phyloP scores from a whole-genome alignment of 1,139 yeast genomes.

The Hyphopichia pseudoburtonii region DNA sequence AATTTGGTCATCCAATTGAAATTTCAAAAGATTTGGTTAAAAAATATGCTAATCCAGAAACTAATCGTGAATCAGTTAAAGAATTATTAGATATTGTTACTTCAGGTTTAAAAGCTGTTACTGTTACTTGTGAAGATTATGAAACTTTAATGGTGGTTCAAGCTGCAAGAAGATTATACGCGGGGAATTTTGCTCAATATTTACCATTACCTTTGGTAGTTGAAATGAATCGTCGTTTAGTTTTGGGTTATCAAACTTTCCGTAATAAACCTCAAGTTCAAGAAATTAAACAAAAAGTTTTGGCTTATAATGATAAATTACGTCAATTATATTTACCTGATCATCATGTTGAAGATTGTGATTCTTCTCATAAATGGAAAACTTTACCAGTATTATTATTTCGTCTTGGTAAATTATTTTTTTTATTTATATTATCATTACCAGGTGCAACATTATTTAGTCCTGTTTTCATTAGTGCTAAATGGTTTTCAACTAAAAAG shows the following conservation, averaged over 20 bases:
- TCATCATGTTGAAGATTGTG: constrained; percentile 79
- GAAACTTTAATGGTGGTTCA: constrained; percentile 91
- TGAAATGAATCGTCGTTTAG: constrained; percentile 85
- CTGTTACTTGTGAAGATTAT: constrained; percentile 89
- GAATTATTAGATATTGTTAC: constrained; percentile 70
- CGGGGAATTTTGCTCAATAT: constrained; percentile 65
- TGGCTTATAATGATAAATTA: constrained; percentile 66
- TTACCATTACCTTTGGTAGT: constrained; percentile 81
- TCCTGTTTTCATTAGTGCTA: constrained; percentile 83
- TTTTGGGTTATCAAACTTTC: constrained; percentile 73
- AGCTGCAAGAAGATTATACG: constrained; percentile 87
- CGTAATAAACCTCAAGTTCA: constrained; percentile 71
- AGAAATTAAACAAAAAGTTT: constrained; percentile 58
- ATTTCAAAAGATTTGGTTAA: constrained; percentile 63
- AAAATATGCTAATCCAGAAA: constrained; percentile 62
- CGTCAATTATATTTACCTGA: constrained; percentile 77
- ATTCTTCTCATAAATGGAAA: constrained; percentile 43
- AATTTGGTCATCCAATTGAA: constrained; percentile 87
- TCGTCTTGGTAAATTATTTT: constrained; percentile 53
- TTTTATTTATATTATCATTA: constrained; percentile 62
- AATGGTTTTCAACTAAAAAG: constrained; percentile 66
- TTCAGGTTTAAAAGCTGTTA: constrained; percentile 79
- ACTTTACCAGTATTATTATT: constrained; percentile 48
- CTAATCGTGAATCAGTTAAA: constrained; percentile 71
- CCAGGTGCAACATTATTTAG: constrained; percentile 86